These are phyloP conservation scores for Chlorella sp. DNA, from an alignment of 139 green algal species.

Conservation along the genomic window DNA sequence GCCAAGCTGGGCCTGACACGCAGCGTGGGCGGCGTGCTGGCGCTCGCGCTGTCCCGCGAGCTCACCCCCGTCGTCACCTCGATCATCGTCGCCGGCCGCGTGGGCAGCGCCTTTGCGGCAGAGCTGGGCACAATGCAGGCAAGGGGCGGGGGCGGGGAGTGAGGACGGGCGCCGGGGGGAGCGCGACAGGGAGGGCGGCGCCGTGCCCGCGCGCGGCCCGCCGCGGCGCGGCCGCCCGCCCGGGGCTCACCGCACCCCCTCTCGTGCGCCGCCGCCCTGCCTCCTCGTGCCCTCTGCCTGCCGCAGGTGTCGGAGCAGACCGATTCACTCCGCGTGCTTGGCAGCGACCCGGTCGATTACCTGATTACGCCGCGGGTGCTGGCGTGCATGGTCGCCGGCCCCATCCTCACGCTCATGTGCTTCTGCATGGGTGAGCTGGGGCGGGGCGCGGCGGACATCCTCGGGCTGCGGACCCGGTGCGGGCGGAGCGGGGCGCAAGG, in stretches of 20 bases:
- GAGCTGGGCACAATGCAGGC: conserved; percentile 98
- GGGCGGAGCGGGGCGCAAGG: too few species aligned
- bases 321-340: conserved; percentile 92
- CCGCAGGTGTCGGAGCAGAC: conserved; percentile 97
- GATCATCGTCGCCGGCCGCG: conserved; percentile 96
- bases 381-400: conserved; percentile 90
- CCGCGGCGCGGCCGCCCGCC: background rate
- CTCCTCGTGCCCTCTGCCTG: background rate
- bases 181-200: background rate
- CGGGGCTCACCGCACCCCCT: background rate
- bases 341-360: conserved; percentile 97
- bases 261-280: background rate
- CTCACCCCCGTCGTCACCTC: conserved; percentile 97
- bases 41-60: conserved; percentile 92
- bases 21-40: conserved; percentile 95
- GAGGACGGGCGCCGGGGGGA: background rate
- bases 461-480: too few species aligned
- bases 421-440: conserved; percentile 86
- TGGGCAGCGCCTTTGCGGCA: conserved; percentile 95
- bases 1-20: conserved; percentile 91
- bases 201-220: background rate
- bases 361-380: conserved; percentile 93
- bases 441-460: background rate
- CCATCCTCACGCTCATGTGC: conserved; percentile 95
- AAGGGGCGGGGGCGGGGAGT: background rate